Evolutionary conservation across 192 early-diverging fungal species (phyloP), one percentile per base, ranked within the genome.

Genomic region (Dissophora ornata): DNA sequence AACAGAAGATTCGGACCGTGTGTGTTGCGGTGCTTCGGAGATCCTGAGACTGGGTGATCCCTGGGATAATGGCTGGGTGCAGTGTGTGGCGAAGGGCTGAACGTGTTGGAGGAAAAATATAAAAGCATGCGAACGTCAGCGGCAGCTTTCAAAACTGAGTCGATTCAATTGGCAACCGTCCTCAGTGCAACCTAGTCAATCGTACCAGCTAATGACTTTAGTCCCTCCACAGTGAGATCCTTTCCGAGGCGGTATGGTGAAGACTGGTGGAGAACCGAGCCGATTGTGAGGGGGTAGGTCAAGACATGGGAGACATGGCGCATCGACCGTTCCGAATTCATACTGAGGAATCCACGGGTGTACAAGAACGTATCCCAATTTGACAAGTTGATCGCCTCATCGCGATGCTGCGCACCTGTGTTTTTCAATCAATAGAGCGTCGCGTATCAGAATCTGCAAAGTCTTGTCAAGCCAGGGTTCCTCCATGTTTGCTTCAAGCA

Each of bases 281-380:
- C 91, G 19, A 94, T 90, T 11, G 92, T 94, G 56, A 92, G 81
- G 32, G 92, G 92, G 65, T 92, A 92, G 33, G 90, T 94, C 52
- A 94, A 79, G 24, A 92, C 78, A 74, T 94, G 92, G 56, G 89
- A 90, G 32, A 94, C 89, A 49, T 94, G 91, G 49, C 90, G 90
- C 81, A 94, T 88, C 18, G 91, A 87, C 51, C 89, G 83, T 24
- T 85, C 82, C 30, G 86, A 87, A 67, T 87, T 87, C 71, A 91
- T 86, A 59, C 87, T 89, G 29, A 86, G 88, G 68, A 94, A 94
- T 74, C 86, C 85, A 60, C 92, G 85, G 36, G 92, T 94, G 68
- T 92, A 94, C 68, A 94, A 71, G 63, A 87, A 92, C 18, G 87
- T 82, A 66, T 94, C 89, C 92, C 92, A 94, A 74, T 82, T 89